Percentiles rank a stretch among this genome's conserved stretches.
Evolutionary conservation across 148 eudicot genomes (phyloP).

Genomic region (Pouteria glomerata): DNA sequence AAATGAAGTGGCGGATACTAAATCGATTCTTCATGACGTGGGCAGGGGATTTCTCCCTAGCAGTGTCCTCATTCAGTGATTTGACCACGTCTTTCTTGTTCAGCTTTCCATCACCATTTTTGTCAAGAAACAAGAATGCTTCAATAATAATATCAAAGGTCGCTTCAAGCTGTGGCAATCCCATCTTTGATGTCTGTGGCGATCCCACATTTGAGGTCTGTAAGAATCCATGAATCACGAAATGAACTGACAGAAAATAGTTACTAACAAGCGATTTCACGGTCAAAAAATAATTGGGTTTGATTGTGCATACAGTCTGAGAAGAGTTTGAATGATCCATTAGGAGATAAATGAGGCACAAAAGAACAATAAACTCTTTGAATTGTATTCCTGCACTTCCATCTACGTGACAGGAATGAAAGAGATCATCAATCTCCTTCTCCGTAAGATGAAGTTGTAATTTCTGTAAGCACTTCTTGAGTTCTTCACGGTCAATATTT

Average conservation of each 20-base stretch:
- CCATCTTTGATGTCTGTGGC: conserved; percentile 33
- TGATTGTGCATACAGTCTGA: conserved; percentile 19
- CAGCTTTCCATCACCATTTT: conserved; percentile 67
- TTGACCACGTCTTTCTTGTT: conserved; percentile 50
- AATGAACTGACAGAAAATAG: neutral
- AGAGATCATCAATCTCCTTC: conserved; percentile 58
- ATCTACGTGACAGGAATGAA: conserved; percentile 52
- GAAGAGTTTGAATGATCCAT: conserved; percentile 36
- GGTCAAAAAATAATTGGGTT: neutral
- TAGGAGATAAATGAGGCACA: conserved; percentile 53
- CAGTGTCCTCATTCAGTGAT: conserved; percentile 43
- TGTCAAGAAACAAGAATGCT: conserved; percentile 63
- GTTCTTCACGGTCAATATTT: conserved; percentile 47
- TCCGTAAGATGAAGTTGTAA: conserved; percentile 35
- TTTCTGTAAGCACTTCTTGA: conserved; percentile 44
- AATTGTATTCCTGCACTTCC: conserved; percentile 51
- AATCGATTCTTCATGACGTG: conserved; percentile 44
- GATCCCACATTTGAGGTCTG: conserved; percentile 38
- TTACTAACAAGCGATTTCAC: neutral
- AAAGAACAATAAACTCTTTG: conserved; percentile 60
- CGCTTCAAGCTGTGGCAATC: conserved; percentile 41
- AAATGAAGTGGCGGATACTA: conserved; percentile 20
- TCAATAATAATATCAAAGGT: conserved; percentile 54
- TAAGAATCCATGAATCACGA: conserved; percentile 8
- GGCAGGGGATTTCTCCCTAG: conserved; percentile 51